Evolutionary conservation across 1,284 basidiomycete genomes (phyloP).

Genomic region (Malassezia globosa): DNA sequence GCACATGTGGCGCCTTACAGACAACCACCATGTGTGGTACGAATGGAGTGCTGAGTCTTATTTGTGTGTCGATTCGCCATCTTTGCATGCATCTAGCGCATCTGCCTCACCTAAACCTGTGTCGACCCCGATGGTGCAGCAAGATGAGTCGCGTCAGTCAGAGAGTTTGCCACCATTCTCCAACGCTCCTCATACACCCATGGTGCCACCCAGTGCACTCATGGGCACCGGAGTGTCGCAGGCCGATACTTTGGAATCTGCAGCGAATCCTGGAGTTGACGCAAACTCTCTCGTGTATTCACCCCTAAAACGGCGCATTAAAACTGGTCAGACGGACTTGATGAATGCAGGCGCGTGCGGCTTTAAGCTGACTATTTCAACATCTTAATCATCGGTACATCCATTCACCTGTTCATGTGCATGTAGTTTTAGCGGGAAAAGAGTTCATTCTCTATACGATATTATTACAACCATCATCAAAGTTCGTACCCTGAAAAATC

Average conservation of each 20-base stretch:
- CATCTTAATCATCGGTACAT: constrained; percentile 3
- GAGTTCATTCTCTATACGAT: not conserved
- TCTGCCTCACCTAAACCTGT: not conserved
- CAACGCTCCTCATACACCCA: constrained; percentile 38
- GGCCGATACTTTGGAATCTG: not conserved
- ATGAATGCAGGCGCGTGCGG: constrained; percentile 81
- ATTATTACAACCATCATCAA: not conserved
- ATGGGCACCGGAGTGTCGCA: constrained; percentile 3
- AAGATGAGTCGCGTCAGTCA: not conserved
- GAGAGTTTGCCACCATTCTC: constrained; percentile 20
- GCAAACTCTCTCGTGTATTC: not conserved
- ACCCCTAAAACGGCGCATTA: constrained; percentile 51
- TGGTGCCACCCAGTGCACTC: constrained; percentile 24
- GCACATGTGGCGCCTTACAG: constrained; percentile 81
- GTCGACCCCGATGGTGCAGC: not conserved
- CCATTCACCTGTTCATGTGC: no score
- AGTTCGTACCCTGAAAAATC: constrained; percentile 58
- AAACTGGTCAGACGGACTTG: constrained; percentile 80
- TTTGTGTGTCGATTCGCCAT: constrained; percentile 52
- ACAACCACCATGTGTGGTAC: constrained; percentile 79
- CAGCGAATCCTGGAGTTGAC: not conserved
- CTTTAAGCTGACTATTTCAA: constrained; percentile 74
- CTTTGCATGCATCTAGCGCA: not conserved
- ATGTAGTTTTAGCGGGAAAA: not conserved
- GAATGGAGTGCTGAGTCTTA: constrained; percentile 94